These are phyloP conservation scores for Eucalyptus cladocalyx DNA, from an alignment of 345 rosid genomes.

Conservation along the genomic window DNA sequence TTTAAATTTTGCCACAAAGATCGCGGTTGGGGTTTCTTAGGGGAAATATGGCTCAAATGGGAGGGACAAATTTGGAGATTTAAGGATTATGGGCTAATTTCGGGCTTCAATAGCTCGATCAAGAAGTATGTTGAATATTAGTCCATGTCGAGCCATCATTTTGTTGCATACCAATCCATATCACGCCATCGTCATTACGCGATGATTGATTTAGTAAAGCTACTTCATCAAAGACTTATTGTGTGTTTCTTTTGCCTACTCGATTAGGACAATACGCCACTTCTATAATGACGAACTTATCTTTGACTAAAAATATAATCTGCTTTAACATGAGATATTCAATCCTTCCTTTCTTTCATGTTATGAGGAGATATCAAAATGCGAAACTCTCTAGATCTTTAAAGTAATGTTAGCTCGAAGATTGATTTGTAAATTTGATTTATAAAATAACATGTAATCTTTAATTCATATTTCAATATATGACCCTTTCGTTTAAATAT, in stretches of 20 bases:
- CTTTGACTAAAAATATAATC: no score
- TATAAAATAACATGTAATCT: neutral
- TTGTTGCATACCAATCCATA: neutral
- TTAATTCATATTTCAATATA: neutral
- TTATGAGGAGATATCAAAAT: neutral
- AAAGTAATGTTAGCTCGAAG: neutral
- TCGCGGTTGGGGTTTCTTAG: neutral
- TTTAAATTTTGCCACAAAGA: neutral
- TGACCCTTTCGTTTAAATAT: neutral
- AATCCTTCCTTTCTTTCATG: neutral
- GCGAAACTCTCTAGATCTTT: neutral
- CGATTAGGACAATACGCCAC: neutral
- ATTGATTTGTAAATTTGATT: neutral
- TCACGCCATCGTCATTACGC: accelerated
- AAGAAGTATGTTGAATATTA: neutral
- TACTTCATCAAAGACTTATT: neutral
- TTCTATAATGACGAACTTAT: neutral
- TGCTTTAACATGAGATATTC: neutral
- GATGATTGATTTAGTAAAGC: neutral
- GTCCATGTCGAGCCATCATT: neutral
- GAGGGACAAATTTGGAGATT: neutral
- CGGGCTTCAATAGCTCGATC: neutral
- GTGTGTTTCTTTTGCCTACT: neutral
- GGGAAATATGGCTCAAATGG: neutral
- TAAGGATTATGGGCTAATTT: neutral